Conservation (phyloP, 2,329 filamentous ascomycete species). For the Orbilia javanica region DNA sequence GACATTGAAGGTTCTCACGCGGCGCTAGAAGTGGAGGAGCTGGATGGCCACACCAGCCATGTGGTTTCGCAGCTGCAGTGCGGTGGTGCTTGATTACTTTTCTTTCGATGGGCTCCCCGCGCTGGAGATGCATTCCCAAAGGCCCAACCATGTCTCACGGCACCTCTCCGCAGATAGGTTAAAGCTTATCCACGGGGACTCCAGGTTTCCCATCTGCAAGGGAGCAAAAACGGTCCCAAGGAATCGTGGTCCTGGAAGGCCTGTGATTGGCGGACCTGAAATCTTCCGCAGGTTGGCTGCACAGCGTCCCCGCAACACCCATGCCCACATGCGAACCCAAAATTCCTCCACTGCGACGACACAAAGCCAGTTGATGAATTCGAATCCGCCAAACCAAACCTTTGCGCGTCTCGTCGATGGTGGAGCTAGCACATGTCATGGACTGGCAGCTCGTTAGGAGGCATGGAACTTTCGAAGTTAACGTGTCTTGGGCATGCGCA, state of each 20-base stretch:
- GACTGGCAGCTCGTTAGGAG: background rate
- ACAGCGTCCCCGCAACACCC: conserved; percentile 45
- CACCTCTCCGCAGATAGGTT: conserved; percentile 36
- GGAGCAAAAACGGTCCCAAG: conserved; percentile 55
- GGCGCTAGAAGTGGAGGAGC: conserved; percentile 33
- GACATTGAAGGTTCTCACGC: conserved; percentile 36
- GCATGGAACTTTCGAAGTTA: too few species aligned
- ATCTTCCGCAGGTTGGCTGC: conserved; percentile 54
- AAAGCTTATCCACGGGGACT: conserved; percentile 56
- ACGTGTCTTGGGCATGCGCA: conserved; percentile 26
- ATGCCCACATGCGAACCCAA: conserved; percentile 30
- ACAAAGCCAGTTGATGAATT: background rate
- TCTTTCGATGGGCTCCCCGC: conserved; percentile 38
- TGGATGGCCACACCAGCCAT: conserved; percentile 52
- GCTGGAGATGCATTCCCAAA: conserved; percentile 28
- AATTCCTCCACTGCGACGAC: conserved; percentile 36
- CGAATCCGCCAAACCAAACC: background rate
- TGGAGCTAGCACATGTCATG: conserved; percentile 6
- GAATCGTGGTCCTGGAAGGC: conserved; percentile 28
- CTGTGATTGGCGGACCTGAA: conserved; percentile 56
- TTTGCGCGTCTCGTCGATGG: conserved; percentile 1
- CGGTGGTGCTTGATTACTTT: conserved; percentile 19
- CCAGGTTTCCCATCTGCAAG: conserved; percentile 53
- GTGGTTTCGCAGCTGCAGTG: conserved; percentile 16
- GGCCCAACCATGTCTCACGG: conserved; percentile 44